Conservation (phyloP, 2,329 filamentous ascomycete genomes). For the Colletotrichum paranaense region DNA sequence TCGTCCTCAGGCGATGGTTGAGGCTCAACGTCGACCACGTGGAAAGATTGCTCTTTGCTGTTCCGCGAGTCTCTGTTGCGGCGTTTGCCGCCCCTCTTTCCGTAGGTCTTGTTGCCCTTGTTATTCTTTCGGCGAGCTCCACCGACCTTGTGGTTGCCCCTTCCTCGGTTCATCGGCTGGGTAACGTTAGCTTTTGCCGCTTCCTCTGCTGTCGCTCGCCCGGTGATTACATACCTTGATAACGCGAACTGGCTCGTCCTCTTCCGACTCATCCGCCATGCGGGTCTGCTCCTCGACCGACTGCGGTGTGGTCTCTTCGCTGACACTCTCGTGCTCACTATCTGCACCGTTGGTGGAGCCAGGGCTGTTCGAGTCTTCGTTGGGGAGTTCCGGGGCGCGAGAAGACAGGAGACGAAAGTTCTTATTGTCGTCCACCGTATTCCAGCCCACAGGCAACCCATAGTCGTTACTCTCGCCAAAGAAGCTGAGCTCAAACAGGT, state of each 20-base stretch:
- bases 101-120: constrained; percentile 57
- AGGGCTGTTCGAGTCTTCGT: constrained; percentile 58
- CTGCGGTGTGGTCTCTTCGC: constrained; percentile 57
- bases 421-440: constrained; percentile 68
- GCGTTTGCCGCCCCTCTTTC: constrained; percentile 61
- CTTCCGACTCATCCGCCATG: constrained; percentile 70
- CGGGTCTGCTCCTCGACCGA: constrained; percentile 53
- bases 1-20: constrained; percentile 38
- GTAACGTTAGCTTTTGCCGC: constrained; percentile 20
- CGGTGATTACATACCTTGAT: constrained; percentile 46
- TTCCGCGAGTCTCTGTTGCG: constrained; percentile 54
- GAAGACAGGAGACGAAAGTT: constrained; percentile 63
- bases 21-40: constrained; percentile 40
- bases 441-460: constrained; percentile 77
- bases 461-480: constrained; percentile 64
- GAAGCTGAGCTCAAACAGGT: constrained; percentile 82
- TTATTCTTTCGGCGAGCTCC: constrained; percentile 59
- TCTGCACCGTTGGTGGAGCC: constrained; percentile 58
- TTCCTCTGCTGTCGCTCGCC: not conserved
- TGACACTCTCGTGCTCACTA: constrained; percentile 65
- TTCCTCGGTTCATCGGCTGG: constrained; percentile 23
- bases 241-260: constrained; percentile 58
- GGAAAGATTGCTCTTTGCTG: constrained; percentile 49
- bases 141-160: constrained; percentile 30
- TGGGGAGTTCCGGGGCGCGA: constrained; percentile 57